Evolutionary conservation across 2,329 filamentous ascomycete genomes (phyloP).

Genomic region (Penicillium sp.): DNA sequence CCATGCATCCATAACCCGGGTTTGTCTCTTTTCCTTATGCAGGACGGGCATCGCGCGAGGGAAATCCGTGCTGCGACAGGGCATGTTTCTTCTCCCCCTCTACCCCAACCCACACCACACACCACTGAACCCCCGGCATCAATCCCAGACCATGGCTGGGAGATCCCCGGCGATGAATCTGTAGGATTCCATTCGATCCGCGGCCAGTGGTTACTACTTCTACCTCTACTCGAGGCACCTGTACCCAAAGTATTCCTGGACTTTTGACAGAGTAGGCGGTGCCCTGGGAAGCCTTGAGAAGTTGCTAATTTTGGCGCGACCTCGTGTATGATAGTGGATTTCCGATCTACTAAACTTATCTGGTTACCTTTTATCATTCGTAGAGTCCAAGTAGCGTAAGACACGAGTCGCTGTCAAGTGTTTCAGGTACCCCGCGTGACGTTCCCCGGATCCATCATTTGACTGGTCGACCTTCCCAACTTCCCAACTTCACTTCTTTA

Average conservation of each 20-base stretch:
- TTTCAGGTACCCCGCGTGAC: slow-evolving; percentile 20
- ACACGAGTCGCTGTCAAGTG: neutral
- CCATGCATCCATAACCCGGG: slow-evolving; percentile 18
- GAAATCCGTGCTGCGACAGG: slow-evolving; percentile 13
- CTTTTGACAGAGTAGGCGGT: neutral
- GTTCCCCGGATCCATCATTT: slow-evolving; percentile 18
- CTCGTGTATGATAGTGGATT: slow-evolving; percentile 4
- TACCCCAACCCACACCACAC: slow-evolving; percentile 1
- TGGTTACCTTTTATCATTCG: neutral
- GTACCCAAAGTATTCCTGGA: neutral
- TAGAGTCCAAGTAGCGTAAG: neutral
- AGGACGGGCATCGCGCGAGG: slow-evolving; percentile 12
- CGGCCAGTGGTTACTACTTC: slow-evolving; percentile 7
- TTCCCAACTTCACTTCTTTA: neutral
- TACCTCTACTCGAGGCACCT: neutral
- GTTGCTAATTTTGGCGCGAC: slow-evolving; percentile 5
- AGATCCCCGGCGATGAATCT: slow-evolving; percentile 6
- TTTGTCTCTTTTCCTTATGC: slow-evolving; percentile 21
- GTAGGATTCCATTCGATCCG: slow-evolving; percentile 13
- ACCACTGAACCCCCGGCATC: slow-evolving; percentile 11
- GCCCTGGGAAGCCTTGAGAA: neutral
- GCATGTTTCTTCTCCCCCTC: slow-evolving; percentile 9
- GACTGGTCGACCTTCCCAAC: slow-evolving; percentile 2
- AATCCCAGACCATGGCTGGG: slow-evolving; percentile 8
- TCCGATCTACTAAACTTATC: slow-evolving; percentile 5